phyloP scores from a whole-genome alignment of 1,284 basidiomycete species.

The Leccinum brunneo-olivaceum region DNA sequence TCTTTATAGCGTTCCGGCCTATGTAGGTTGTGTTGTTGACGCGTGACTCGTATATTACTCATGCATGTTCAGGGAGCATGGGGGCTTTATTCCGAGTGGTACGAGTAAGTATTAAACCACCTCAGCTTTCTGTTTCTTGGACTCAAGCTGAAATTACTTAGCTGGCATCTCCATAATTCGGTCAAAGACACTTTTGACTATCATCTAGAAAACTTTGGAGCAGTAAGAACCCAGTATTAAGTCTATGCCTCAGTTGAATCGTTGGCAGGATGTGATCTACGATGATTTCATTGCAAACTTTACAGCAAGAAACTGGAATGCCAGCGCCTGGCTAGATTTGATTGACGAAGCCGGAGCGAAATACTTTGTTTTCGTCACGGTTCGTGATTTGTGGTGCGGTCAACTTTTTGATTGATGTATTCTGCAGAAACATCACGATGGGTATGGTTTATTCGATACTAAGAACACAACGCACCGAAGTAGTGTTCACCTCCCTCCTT shows the following conservation, averaged over 20 bases:
- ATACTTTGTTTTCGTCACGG: conserved; percentile 56
- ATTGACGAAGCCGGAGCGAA: conserved; percentile 52
- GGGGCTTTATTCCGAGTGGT: conserved; percentile 51
- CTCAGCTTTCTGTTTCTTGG: neutral
- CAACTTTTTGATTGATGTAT: conserved; percentile 2
- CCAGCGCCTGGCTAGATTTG: conserved; percentile 48
- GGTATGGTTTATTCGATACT: conserved; percentile 50
- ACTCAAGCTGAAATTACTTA: conserved; percentile 10
- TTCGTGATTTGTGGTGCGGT: conserved; percentile 17
- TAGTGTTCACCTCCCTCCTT: conserved; percentile 43
- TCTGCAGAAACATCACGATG: conserved; percentile 43
- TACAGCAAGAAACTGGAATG: conserved; percentile 46
- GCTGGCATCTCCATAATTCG: conserved; percentile 37
- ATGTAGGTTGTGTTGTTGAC: conserved; percentile 25
- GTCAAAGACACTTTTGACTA: conserved; percentile 41
- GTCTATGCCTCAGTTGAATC: neutral
- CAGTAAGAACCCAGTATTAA: conserved; percentile 23
- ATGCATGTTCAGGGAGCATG: conserved; percentile 28
- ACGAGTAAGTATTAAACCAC: conserved; percentile 31
- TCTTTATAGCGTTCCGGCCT: conserved; percentile 46
- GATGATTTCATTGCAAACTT: conserved; percentile 55
- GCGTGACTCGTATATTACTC: neutral
- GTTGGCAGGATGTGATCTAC: conserved; percentile 39
- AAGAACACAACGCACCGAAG: conserved; percentile 44
- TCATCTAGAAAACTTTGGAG: conserved; percentile 45